Evolutionary conservation across 805 yeast species (phyloP).

Genomic region (Kluyveromyces wickerhamii): DNA sequence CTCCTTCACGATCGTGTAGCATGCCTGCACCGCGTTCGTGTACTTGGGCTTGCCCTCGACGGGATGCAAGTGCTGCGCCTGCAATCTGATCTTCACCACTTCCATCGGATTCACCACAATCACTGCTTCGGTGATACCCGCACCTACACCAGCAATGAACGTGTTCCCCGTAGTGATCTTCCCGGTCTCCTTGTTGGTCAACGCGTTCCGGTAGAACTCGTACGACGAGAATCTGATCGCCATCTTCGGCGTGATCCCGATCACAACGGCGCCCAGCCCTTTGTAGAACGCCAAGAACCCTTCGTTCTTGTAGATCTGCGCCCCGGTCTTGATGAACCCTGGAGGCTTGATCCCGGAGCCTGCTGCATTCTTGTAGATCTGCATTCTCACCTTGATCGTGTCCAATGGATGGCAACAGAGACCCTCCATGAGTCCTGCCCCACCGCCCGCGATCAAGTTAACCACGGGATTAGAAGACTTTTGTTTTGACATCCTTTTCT

Average conservation of each 20-base stretch:
- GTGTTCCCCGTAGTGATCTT: conserved; percentile 64
- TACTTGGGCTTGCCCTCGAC: conserved; percentile 52
- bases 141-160: conserved; percentile 91
- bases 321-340: conserved; percentile 80
- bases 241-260: conserved; percentile 98
- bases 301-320: conserved; percentile 67
- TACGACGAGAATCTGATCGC: conserved; percentile 93
- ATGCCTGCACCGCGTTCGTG: conserved; percentile 88
- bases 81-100: conserved; percentile 91
- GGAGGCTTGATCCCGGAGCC: conserved; percentile 55
- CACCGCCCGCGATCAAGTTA: conserved; percentile 86
- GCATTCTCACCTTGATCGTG: conserved; percentile 97
- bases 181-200: conserved; percentile 54
- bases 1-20: conserved; percentile 72
- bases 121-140: conserved; percentile 95
- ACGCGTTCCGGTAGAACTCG: conserved; percentile 71
- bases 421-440: conserved; percentile 97
- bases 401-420: conserved; percentile 96
- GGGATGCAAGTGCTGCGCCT: conserved; percentile 73
- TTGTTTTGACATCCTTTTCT: conserved; percentile 23
- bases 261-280: conserved; percentile 94
- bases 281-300: conserved; percentile 82
- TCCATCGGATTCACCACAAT: conserved; percentile 95
- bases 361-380: conserved; percentile 66
- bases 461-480: conserved; percentile 40